Evolutionary conservation across 306 rosid species (phyloP), one percentile per base, ranked within the genome.

Genomic region (Phaseolus lunatus): DNA sequence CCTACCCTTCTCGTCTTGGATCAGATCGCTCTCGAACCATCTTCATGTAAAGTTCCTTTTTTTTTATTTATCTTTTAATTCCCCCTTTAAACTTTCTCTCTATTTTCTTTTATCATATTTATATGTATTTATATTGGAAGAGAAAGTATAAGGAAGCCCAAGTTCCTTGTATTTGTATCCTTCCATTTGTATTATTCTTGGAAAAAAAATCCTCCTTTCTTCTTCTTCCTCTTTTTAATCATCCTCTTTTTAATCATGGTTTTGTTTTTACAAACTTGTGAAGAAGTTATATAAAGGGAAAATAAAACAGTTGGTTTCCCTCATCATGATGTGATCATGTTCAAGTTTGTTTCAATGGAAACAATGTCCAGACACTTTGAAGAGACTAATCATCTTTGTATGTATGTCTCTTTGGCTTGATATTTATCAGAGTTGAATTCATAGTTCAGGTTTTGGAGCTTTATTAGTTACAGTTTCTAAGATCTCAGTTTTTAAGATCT

Each of bases 1-100:
- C 67, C 61, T 91, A 84, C 41, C 89, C 92, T 47, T 75, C 83
- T 54, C 57, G 82, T 6, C 44, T 68, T 45, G 87, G 83, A 66
- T 78, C 89, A 0, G 77, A 82, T 81, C 86, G 86, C 9, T 88
- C 86, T 37, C 41, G 88, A 68, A 47, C 83, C 20, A 49, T 86
- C 69, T 73, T 54, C 83, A 78, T 84, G 84, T 88, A 79, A 77
- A 63, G 10, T 59, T 7, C 13, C 14, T 19, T 12, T 29, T 23
- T 50, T 3, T 9, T 16, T 53, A 0, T 56, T 23, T 9, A 10
- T 3, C 54, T 49, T 56, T 22, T 53, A 20, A 8, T 2, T 22
- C 22, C 9, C 1, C 10, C 12, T 4, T 5, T 8, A 7, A 8
- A 37, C 43, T 8, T 41, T 43, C 16, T 13, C 45, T 18, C 2